phyloP scores from a whole-genome alignment of 1,284 basidiomycete species.

The Pseudozyma flocculosa region DNA sequence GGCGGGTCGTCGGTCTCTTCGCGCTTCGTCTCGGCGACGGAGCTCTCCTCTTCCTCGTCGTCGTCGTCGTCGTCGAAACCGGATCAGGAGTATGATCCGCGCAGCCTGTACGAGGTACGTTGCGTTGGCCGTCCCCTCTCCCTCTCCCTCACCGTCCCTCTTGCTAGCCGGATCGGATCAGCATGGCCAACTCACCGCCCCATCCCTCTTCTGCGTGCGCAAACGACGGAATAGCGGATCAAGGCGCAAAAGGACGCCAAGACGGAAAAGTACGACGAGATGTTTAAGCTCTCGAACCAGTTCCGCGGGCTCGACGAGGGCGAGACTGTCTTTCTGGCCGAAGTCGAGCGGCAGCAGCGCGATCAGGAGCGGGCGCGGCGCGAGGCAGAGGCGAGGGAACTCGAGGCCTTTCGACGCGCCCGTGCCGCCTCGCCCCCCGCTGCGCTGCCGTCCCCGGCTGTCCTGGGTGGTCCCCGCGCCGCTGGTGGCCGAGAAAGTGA shows the following conservation, averaged over 20 bases:
- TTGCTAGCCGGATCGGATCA: too few species aligned
- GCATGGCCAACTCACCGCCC: too few species aligned
- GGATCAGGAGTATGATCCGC: conserved; percentile 30
- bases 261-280: conserved; percentile 47
- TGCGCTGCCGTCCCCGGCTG: too few species aligned
- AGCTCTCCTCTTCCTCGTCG: conserved; percentile 2
- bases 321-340: conserved; percentile 44
- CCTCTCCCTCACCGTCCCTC: background rate
- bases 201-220: too few species aligned
- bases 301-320: conserved; percentile 53
- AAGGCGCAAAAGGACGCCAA: conserved; percentile 47
- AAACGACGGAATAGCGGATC: conserved; percentile 14
- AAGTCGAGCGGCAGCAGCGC: conserved; percentile 25
- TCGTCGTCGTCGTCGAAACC: too few species aligned
- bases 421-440: background rate
- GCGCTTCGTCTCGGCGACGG: conserved; percentile 23
- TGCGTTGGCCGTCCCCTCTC: background rate
- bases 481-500: too few species aligned
- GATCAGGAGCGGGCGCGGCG: conserved; percentile 15
- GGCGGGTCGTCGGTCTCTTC: conserved; percentile 9
- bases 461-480: too few species aligned
- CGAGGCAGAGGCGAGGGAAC: conserved; percentile 23
- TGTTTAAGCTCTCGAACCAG: conserved; percentile 49
- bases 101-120: conserved; percentile 24
- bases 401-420: conserved; percentile 38